A percentile compares a stretch with the other conserved stretches of the same genome.
Evolutionary conservation across 2,329 filamentous ascomycete genomes (phyloP).

Genomic region (Colletotrichum viniferum): DNA sequence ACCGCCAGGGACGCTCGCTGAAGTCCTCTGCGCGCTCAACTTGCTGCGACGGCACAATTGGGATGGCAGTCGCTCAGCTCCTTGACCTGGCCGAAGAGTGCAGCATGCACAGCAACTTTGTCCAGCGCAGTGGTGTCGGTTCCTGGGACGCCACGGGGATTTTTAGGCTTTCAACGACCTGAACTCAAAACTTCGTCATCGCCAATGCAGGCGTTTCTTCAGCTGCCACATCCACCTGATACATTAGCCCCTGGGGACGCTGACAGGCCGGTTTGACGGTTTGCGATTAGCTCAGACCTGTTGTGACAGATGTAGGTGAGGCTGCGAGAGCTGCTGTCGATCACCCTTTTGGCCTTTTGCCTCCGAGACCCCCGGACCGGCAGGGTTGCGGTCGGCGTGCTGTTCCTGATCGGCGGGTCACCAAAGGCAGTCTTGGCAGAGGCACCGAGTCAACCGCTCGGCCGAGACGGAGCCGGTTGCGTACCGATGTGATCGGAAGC

Average conservation of each 20-base stretch:
- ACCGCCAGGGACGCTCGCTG: background rate
- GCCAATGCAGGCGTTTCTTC: background rate
- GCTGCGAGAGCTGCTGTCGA: background rate
- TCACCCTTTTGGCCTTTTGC: background rate
- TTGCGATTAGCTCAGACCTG: constrained; percentile 1
- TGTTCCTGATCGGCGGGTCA: background rate
- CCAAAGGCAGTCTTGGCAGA: background rate
- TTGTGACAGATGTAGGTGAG: background rate
- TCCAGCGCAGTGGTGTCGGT: background rate
- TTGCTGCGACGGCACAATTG: background rate
- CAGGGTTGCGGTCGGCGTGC: background rate
- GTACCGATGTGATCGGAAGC: background rate
- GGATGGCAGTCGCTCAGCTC: constrained; percentile 15
- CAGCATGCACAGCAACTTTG: background rate
- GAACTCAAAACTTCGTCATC: constrained; percentile 16
- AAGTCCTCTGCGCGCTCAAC: background rate
- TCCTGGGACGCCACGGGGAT: background rate
- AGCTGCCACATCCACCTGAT: constrained; percentile 1
- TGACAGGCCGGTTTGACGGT: background rate
- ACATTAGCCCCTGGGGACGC: constrained; percentile 3
- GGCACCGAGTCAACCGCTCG: background rate
- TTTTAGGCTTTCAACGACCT: constrained; percentile 10
- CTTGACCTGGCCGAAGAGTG: background rate
- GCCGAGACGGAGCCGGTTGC: background rate
- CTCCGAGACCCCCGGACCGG: background rate